Evolutionary conservation across 2,329 filamentous ascomycete species (phyloP), one percentile per base, ranked within the genome.

Genomic region (Rachicladosporium sp.): DNA sequence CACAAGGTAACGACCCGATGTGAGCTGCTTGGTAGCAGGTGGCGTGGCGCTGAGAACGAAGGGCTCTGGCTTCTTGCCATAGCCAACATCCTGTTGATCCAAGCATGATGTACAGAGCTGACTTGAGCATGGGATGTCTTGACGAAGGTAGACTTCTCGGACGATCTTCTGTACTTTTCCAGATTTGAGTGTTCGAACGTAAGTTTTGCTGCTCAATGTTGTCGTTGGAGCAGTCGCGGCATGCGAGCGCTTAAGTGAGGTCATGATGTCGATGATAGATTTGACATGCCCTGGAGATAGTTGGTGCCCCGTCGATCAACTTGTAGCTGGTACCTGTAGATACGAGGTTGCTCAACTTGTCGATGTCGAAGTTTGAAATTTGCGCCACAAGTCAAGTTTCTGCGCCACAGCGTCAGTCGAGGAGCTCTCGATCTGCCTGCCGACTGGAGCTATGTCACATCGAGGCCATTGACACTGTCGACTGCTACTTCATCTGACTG

Each of bases 111-210:
- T 73, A 68, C 91, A 98, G 33, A 98, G 69, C 61, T 80, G 82
- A 19, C 89, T 96, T 29, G 89, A 95, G 67, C 91, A 98, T 36
- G 91, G 89, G 56, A 98, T 96, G 61, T 98, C 91, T 65, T 89
- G 84, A 61, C 91, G 78, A 45, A 98, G 72, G 64, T 98, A 98
- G 47, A 96, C 74, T 68, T 98, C 91, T 55, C 88, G 79, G 50
- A 98, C 91, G 56, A 98, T 93, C 71, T 98, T 98, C 63, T 96
- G 91, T 44, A 96, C 89, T 68, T 95, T 95, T 63, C 91, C 91
- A 62, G 79, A 91, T 64, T 85, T 88, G 35, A 89, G 93, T 19
- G 91, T 95, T 44, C 91, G 77, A 47, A 98, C 84, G 58, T 93
- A 98, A 53, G 93, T 78, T 67, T 96, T 98, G 74, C 82, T 95